Percentiles rank a stretch among this genome's conserved stretches.
phyloP scores from a whole-genome alignment of 208 protist species.

The Trypanosomatidae sp. region DNA sequence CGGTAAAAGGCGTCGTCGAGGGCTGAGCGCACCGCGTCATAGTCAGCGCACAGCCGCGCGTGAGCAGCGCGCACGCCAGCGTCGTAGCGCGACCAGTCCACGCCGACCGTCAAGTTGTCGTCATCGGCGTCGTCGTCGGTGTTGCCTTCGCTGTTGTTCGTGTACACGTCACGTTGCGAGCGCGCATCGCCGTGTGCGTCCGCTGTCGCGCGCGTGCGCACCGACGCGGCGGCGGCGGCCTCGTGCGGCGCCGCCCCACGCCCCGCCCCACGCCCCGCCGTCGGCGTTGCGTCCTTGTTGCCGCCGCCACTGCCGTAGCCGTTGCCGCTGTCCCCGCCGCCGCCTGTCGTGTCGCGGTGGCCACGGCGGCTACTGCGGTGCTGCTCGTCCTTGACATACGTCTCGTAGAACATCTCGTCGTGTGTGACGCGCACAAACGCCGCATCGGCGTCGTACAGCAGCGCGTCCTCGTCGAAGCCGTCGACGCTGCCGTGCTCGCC shows the following conservation, averaged over 20 bases:
- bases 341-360: too few species aligned
- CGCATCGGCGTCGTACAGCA: conserved; percentile 33
- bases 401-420: conserved; percentile 71
- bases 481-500: too few species aligned
- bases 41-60: conserved; percentile 19
- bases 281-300: conserved; percentile 1
- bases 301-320: too few species aligned
- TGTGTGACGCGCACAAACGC: conserved; percentile 40
- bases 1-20: conserved; percentile 73
- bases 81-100: conserved; percentile 16
- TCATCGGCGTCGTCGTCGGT: conserved; percentile 2
- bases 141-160: not conserved
- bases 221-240: too few species aligned
- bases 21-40: conserved; percentile 18
- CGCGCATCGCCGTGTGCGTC: conserved; percentile 4
- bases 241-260: not conserved
- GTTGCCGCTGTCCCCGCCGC: too few species aligned
- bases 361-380: too few species aligned
- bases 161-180: not conserved
- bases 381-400: conserved; percentile 43
- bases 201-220: too few species aligned
- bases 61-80: conserved; percentile 23
- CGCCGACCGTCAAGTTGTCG: too few species aligned
- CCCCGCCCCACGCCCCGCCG: conserved; percentile 6
- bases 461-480: conserved; percentile 33